phyloP scores from a whole-genome alignment of 2,329 filamentous ascomycete genomes.

The Beauveria pseudobassiana region DNA sequence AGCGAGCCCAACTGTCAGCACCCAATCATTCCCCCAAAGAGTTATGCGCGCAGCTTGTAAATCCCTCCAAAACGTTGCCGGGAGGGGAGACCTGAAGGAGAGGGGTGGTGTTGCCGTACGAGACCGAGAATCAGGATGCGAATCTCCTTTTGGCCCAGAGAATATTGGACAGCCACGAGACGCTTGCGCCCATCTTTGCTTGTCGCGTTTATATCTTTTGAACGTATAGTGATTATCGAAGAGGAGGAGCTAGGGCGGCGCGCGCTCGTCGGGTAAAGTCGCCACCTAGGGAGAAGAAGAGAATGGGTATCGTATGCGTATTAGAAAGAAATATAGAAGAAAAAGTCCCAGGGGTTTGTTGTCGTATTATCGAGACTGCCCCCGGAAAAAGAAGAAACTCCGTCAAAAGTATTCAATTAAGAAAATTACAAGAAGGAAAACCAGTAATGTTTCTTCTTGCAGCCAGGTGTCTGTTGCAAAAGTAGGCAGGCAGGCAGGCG shows the following conservation, averaged over 20 bases:
- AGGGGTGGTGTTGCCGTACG: conserved; percentile 46
- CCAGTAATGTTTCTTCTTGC: not conserved
- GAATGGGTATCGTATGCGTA: conserved; percentile 9
- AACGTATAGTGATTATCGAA: not conserved
- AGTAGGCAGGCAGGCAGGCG: not conserved
- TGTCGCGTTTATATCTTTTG: conserved; percentile 8
- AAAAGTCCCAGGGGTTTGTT: not conserved
- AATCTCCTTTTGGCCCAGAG: conserved; percentile 96
- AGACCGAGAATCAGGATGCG: conserved; percentile 90
- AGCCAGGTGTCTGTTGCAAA: not conserved
- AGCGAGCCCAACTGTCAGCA: not conserved
- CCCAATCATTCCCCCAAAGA: not conserved
- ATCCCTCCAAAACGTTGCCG: not conserved
- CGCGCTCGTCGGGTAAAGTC: not conserved
- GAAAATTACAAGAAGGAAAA: not conserved
- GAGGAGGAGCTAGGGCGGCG: not conserved
- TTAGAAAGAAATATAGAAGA: not conserved
- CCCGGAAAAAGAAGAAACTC: not conserved
- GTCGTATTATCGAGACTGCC: not conserved
- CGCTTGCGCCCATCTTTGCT: conserved; percentile 52
- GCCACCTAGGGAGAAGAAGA: not conserved
- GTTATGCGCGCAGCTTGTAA: not conserved
- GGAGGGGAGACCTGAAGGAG: not conserved
- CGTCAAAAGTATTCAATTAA: not conserved
- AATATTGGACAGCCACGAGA: conserved; percentile 64